Percentiles rank a stretch among this genome's conserved stretches.
Conservation (phyloP, 2,329 filamentous ascomycete species). For the Mycosphaerella arachidis region DNA sequence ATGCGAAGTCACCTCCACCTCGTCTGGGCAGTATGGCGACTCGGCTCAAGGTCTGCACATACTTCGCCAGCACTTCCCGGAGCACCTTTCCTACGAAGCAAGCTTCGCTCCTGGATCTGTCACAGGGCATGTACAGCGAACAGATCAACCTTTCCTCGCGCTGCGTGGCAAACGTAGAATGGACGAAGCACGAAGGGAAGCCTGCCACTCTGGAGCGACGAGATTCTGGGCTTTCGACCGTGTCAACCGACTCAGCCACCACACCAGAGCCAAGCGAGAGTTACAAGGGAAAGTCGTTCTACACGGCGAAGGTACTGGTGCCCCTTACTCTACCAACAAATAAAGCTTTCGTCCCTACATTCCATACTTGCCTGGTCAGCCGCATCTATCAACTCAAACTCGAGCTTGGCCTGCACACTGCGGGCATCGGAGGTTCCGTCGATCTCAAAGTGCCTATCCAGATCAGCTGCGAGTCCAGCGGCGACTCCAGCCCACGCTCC, state of each 20-base stretch:
- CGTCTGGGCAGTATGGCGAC: constrained; percentile 49
- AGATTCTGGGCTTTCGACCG: constrained; percentile 37
- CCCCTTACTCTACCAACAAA: constrained; percentile 56
- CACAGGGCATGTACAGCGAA: constrained; percentile 52
- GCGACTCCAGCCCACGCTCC: constrained; percentile 11
- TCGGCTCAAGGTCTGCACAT: constrained; percentile 56
- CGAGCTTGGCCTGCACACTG: constrained; percentile 51
- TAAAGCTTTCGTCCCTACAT: constrained; percentile 63
- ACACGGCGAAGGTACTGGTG: constrained; percentile 59
- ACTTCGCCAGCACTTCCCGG: constrained; percentile 51
- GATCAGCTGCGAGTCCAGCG: constrained; percentile 30
- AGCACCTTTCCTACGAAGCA: constrained; percentile 46
- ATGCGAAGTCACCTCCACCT: constrained; percentile 49
- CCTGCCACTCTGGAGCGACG: constrained; percentile 30
- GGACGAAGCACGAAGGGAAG: constrained; percentile 41
- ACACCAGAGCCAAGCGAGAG: constrained; percentile 35
- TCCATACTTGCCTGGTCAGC: constrained; percentile 65
- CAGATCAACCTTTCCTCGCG: constrained; percentile 51
- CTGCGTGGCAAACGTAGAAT: constrained; percentile 54
- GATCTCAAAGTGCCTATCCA: constrained; percentile 45
- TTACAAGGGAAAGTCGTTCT: constrained; percentile 50
- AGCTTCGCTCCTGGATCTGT: constrained; percentile 41
- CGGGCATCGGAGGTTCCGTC: constrained; percentile 40
- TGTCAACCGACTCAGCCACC: constrained; percentile 27
- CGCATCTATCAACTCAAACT: constrained; percentile 60